phyloP scores from a whole-genome alignment of 2,329 filamentous ascomycete genomes.

The Hymenoscyphus linearis region DNA sequence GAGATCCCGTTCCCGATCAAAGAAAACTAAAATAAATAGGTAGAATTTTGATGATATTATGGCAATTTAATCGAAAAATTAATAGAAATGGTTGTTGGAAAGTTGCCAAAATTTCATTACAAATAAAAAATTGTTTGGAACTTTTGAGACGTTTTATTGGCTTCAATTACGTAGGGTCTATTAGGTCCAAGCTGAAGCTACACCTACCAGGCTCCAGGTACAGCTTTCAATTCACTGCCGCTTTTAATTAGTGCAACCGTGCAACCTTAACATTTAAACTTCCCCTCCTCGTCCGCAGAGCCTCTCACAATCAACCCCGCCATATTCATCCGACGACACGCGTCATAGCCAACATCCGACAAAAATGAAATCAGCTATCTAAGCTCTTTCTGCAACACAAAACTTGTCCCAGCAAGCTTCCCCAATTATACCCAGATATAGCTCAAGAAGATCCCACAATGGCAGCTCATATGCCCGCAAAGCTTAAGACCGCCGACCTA shows the following conservation, averaged over 20 bases:
- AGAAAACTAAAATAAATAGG: too few species aligned
- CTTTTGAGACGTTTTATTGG: too few species aligned
- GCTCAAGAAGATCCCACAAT: slow-evolving; percentile 41
- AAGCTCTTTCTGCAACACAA: not conserved
- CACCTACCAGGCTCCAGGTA: not conserved
- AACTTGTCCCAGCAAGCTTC: not conserved
- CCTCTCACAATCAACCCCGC: not conserved
- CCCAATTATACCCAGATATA: not conserved
- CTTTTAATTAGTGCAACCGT: not conserved
- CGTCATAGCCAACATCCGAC: not conserved
- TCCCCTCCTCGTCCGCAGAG: not conserved
- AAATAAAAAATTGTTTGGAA: too few species aligned
- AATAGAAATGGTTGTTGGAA: too few species aligned
- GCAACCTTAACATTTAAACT: not conserved
- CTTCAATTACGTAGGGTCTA: too few species aligned
- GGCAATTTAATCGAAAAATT: too few species aligned
- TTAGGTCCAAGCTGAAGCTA: not conserved
- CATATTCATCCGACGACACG: not conserved
- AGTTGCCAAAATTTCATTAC: too few species aligned
- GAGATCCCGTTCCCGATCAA: too few species aligned
- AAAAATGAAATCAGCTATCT: not conserved
- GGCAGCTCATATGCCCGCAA: slow-evolving; percentile 65
- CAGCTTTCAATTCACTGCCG: not conserved
- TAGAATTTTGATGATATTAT: too few species aligned
- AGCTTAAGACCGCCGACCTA: slow-evolving; percentile 75